Conservation (phyloP, 805 yeast species). For the Yarrowia sp. region DNA sequence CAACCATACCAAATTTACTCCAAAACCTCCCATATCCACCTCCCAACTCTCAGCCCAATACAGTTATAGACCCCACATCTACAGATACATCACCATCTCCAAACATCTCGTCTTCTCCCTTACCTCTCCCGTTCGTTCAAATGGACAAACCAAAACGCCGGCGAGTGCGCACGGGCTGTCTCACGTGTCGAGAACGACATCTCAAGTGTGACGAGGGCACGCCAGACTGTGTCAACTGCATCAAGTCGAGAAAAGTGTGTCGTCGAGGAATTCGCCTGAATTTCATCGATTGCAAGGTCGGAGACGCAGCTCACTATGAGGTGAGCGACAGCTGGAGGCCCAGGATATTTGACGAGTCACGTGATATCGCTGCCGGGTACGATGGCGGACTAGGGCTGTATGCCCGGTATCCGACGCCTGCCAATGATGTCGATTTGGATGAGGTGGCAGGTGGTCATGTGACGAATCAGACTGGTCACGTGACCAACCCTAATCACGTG, state of each 20-base stretch:
- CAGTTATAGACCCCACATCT: background rate
- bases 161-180: conserved; percentile 37
- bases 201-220: conserved; percentile 40
- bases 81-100: background rate
- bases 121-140: background rate
- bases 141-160: conserved; percentile 38
- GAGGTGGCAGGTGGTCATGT: background rate
- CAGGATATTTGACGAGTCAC: conserved; percentile 25
- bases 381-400: conserved; percentile 9
- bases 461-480: too few relatives aligned
- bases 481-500: too few relatives aligned
- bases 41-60: background rate
- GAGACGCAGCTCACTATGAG: conserved; percentile 23
- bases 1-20: too few relatives aligned
- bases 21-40: background rate
- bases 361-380: conserved; percentile 26
- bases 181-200: conserved; percentile 41
- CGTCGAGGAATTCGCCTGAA: conserved; percentile 41
- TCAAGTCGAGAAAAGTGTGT: conserved; percentile 38
- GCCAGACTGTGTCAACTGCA: conserved; percentile 40
- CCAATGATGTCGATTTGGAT: conserved; percentile 14
- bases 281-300: conserved; percentile 41
- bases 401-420: conserved; percentile 15
- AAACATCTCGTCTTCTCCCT: background rate
- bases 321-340: conserved; percentile 31